Conservation (phyloP, 75 land plant genomes). For the Larix kaempferi region DNA sequence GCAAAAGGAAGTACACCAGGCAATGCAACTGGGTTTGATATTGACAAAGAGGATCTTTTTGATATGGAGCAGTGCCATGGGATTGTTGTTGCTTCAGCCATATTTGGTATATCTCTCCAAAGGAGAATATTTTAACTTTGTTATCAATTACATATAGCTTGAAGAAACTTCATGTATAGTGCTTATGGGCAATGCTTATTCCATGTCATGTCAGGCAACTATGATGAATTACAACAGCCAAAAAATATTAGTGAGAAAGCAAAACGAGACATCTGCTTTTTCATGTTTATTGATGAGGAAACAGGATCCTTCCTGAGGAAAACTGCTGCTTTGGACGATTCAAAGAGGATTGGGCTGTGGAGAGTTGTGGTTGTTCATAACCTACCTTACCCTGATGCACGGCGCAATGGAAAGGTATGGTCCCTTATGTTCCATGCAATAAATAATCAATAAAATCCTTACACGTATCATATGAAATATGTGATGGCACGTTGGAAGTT, state of each 20-base stretch:
- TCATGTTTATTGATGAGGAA: constrained; percentile 94
- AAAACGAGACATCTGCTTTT: constrained; percentile 72
- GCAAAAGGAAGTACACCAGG: constrained; percentile 78
- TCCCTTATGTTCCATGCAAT: background rate
- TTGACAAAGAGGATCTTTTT: constrained; percentile 62
- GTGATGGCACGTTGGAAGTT: background rate
- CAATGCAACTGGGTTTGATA: constrained; percentile 74
- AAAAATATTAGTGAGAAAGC: constrained; percentile 74
- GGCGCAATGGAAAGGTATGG: constrained; percentile 90
- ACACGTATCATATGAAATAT: background rate
- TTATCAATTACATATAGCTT: background rate
- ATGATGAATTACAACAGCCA: constrained; percentile 86
- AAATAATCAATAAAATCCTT: background rate
- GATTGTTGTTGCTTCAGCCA: constrained; percentile 91
- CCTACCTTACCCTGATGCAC: constrained; percentile 79
- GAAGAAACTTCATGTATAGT: background rate
- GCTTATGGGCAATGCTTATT: background rate
- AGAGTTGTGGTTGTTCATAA: constrained; percentile 80
- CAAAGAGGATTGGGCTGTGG: constrained; percentile 77
- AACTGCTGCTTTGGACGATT: constrained; percentile 28
- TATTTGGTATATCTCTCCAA: constrained; percentile 58
- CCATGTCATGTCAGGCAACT: constrained; percentile 57
- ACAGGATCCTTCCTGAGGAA: constrained; percentile 56
- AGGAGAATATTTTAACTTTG: background rate
- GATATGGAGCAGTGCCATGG: constrained; percentile 83